Percentiles rank a stretch among this genome's conserved stretches.
These are phyloP conservation scores for Zygosaccharomyces siamensis DNA, from an alignment of 805 yeast species.

Conservation along the genomic window DNA sequence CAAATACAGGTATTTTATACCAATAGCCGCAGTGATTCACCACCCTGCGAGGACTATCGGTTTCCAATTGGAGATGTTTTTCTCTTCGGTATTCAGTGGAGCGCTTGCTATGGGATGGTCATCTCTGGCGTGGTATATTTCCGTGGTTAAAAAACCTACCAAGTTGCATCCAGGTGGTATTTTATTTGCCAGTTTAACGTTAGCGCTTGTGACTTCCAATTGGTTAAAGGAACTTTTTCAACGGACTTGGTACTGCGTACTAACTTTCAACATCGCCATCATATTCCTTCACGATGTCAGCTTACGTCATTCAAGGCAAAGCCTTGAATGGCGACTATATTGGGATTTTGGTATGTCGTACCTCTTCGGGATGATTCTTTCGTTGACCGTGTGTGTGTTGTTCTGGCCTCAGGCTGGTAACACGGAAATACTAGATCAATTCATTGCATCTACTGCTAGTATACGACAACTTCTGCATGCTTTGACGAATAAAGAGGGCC, in stretches of 20 bases:
- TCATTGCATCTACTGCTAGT: constrained; percentile 23
- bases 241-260: constrained; percentile 38
- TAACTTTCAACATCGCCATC: constrained; percentile 36
- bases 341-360: constrained; percentile 45
- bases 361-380: constrained; percentile 40
- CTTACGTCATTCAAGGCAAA: constrained; percentile 14
- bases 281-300: constrained; percentile 36
- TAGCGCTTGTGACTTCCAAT: constrained; percentile 37
- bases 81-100: constrained; percentile 39
- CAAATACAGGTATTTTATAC: constrained; percentile 37
- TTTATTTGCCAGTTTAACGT: constrained; percentile 38
- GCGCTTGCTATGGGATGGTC: constrained; percentile 44
- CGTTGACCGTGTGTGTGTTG: constrained; percentile 34
- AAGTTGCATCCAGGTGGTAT: constrained; percentile 44
- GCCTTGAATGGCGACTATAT: constrained; percentile 33
- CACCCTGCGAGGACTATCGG: constrained; percentile 47
- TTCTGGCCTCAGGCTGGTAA: constrained; percentile 43
- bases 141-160: constrained; percentile 39
- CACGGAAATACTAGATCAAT: constrained; percentile 26
- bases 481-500: constrained; percentile 17
- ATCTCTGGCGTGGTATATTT: constrained; percentile 39
- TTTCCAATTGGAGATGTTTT: constrained; percentile 43
- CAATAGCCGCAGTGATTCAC: constrained; percentile 40
- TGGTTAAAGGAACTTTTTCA: constrained; percentile 42
- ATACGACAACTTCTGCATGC: constrained; percentile 27